Conservation (phyloP, 345 rosid genomes). For the Angophora floribunda region DNA sequence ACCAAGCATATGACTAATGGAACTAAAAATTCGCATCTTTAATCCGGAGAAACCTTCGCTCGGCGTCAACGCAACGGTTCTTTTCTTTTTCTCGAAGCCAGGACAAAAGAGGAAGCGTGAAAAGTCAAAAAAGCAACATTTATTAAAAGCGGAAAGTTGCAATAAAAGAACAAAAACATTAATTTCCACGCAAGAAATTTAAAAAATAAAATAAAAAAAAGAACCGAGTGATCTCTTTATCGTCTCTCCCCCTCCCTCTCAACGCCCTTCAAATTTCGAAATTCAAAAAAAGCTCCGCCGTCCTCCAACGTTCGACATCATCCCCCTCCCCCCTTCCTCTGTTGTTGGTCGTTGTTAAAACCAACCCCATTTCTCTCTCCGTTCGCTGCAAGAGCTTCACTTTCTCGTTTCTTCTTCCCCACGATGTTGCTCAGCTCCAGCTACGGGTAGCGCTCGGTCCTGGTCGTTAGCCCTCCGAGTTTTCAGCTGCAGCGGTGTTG, state of each 20-base stretch:
- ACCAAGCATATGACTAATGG: background rate
- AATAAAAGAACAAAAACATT: background rate
- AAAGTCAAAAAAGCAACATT: background rate
- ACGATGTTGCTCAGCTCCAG: background rate
- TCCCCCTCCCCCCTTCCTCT: background rate
- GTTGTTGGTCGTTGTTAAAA: background rate
- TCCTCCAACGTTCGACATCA: slow-evolving; percentile 2
- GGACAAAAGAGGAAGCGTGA: background rate
- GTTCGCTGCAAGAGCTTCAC: background rate
- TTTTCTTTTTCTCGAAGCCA: background rate
- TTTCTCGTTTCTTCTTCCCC: background rate
- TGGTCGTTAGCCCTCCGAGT: background rate
- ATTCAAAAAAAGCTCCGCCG: background rate
- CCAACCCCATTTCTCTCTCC: background rate
- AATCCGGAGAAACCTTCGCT: background rate
- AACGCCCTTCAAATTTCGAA: slow-evolving; percentile 3
- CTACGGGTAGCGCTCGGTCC: background rate
- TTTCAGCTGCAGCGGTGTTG: background rate
- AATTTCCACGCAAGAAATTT: background rate
- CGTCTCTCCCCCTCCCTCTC: background rate
- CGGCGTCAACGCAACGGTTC: background rate
- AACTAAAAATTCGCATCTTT: background rate
- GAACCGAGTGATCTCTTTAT: background rate
- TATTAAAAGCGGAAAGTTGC: background rate
- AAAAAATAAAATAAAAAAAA: background rate